phyloP scores from a whole-genome alignment of 23 red algal species.

The Gracilariopsis chorda region DNA sequence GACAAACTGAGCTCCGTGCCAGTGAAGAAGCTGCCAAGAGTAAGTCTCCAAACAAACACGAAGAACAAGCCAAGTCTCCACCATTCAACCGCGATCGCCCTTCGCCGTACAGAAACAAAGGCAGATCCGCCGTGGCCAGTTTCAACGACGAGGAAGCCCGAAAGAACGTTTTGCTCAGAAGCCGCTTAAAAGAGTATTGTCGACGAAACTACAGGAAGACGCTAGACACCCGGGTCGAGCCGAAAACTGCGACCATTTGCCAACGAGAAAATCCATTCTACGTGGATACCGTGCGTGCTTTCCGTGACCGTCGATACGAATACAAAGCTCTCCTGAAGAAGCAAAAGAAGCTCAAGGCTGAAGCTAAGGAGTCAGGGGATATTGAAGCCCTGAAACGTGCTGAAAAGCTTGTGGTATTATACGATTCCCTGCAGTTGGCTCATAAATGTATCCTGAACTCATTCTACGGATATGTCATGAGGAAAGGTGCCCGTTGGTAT shows the following conservation, averaged over 20 bases:
- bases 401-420: constrained; percentile 78
- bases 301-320: constrained; percentile 96
- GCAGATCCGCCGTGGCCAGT: constrained; percentile 12
- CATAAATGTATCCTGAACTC: constrained; percentile 99
- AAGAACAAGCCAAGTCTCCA: background rate
- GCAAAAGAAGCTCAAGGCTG: constrained; percentile 46
- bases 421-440: constrained; percentile 95
- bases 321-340: constrained; percentile 98
- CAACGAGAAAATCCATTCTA: constrained; percentile 99
- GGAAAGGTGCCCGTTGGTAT: constrained; percentile 94
- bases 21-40: background rate
- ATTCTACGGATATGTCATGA: constrained; percentile 99
- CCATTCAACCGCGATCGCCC: background rate
- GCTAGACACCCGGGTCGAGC: constrained; percentile 43
- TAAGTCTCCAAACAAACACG: no score
- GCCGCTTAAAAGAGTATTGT: constrained; percentile 88
- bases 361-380: constrained; percentile 54
- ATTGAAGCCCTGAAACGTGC: constrained; percentile 49
- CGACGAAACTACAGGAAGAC: constrained; percentile 67
- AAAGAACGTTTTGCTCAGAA: constrained; percentile 42
- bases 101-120: background rate
- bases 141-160: constrained; percentile 63
- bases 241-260: constrained; percentile 82
- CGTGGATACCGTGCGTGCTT: constrained; percentile 97
- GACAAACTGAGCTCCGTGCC: constrained; percentile 7